These are phyloP conservation scores for Vigna unguiculata DNA, from an alignment of 306 rosid species.

Conservation along the genomic window DNA sequence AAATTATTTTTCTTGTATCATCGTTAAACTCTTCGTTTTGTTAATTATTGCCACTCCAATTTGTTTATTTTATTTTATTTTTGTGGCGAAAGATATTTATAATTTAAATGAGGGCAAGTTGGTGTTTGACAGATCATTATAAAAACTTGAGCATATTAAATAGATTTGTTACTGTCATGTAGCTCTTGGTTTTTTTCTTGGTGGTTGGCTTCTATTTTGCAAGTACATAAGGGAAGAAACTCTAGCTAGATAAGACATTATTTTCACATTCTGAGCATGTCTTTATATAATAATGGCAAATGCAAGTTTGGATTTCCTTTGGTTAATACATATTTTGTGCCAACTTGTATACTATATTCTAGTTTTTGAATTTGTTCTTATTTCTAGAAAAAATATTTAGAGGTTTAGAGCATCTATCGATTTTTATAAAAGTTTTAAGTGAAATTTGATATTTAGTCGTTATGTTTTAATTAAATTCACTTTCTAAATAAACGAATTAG, in stretches of 20 bases:
- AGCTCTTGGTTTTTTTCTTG: not conserved
- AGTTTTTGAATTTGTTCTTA: too few species aligned
- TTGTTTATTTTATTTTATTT: not conserved
- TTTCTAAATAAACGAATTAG: too few species aligned
- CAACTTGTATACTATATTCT: too few species aligned
- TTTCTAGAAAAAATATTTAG: too few species aligned
- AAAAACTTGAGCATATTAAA: not conserved
- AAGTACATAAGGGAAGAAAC: not conserved
- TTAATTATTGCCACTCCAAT: not conserved
- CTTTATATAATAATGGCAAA: not conserved
- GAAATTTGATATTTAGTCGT: too few species aligned
- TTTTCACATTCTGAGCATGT: not conserved
- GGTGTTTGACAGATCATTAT: conserved; percentile 30
- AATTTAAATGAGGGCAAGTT: conserved; percentile 18
- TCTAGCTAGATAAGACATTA: not conserved
- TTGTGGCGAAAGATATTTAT: not conserved
- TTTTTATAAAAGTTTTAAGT: too few species aligned
- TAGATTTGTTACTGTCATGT: not conserved
- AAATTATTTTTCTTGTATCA: too few species aligned
- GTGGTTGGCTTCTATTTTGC: not conserved
- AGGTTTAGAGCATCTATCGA: too few species aligned
- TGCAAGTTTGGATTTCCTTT: not conserved
- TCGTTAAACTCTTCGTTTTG: not conserved
- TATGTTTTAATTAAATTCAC: too few species aligned
- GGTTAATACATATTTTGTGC: too few species aligned